phyloP scores from a whole-genome alignment of 371 early-diverging fungal genomes.

The Mucor racemosus region DNA sequence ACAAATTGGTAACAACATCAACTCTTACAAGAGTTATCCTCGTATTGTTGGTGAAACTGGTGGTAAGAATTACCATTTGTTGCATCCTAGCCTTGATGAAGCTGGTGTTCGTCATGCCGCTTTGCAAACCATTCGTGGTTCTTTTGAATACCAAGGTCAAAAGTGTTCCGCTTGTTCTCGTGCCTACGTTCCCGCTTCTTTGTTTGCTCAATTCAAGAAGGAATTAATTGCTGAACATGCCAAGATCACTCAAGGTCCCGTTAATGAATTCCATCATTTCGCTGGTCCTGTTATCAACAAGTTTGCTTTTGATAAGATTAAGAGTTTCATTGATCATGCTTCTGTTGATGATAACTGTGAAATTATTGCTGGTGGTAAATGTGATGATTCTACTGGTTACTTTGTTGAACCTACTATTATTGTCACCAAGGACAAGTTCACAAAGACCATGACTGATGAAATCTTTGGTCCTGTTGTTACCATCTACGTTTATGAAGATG shows the following conservation, averaged over 20 bases:
- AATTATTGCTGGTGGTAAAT: slow-evolving; percentile 84
- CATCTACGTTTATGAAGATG: slow-evolving; percentile 88
- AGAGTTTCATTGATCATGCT: slow-evolving; percentile 84
- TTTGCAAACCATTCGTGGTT: slow-evolving; percentile 87
- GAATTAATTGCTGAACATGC: slow-evolving; percentile 67
- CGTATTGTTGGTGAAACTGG: slow-evolving; percentile 98
- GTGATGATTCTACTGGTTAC: slow-evolving; percentile 88
- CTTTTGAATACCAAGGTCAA: slow-evolving; percentile 97
- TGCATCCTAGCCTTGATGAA: slow-evolving; percentile 72
- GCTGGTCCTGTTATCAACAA: slow-evolving; percentile 86
- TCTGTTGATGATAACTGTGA: slow-evolving; percentile 64
- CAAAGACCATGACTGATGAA: slow-evolving; percentile 92
- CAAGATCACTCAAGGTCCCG: slow-evolving; percentile 86
- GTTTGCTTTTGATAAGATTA: slow-evolving; percentile 93
- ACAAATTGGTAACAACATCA: slow-evolving; percentile 89
- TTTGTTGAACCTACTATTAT: slow-evolving; percentile 93
- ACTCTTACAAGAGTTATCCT: slow-evolving; percentile 90
- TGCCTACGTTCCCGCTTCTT: slow-evolving; percentile 86
- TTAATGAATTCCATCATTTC: slow-evolving; percentile 84
- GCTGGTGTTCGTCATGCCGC: slow-evolving; percentile 69
- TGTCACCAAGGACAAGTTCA: slow-evolving; percentile 82
- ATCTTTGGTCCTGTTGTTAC: slow-evolving; percentile 98
- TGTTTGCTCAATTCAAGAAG: slow-evolving; percentile 79
- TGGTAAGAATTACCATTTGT: slow-evolving; percentile 97
- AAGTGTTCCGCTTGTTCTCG: slow-evolving; percentile 97